Evolutionary conservation across 148 eudicot species (phyloP).

Genomic region (Dianthus caryophyllus): DNA sequence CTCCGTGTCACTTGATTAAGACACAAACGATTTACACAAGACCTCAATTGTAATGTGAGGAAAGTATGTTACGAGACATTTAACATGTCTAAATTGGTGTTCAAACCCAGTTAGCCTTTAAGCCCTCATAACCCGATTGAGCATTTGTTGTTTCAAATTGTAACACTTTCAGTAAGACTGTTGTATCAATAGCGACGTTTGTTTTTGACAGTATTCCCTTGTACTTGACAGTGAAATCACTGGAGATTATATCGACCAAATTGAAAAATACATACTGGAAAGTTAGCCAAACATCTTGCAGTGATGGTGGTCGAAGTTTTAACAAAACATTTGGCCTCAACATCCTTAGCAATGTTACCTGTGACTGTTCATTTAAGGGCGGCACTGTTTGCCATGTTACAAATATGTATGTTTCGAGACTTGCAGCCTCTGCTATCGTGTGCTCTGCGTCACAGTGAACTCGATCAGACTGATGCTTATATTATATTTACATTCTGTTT

Average conservation of each 20-base stretch:
- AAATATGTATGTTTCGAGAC: conserved; percentile 41
- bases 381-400: conserved; percentile 65
- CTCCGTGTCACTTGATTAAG: too few species aligned
- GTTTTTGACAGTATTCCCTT: conserved; percentile 6
- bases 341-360: conserved; percentile 44
- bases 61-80: too few species aligned
- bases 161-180: too few species aligned
- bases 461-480: background rate
- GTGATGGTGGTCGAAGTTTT: conserved; percentile 20
- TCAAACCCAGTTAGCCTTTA: too few species aligned
- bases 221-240: conserved; percentile 42
- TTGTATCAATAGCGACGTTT: background rate
- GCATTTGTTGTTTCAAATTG: too few species aligned
- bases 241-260: conserved; percentile 41
- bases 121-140: too few species aligned
- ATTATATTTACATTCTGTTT: background rate
- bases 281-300: conserved; percentile 43
- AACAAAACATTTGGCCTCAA: background rate
- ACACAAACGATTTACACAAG: too few species aligned
- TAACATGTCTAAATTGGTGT: too few species aligned
- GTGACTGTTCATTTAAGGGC: conserved; percentile 51
- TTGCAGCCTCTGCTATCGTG: background rate
- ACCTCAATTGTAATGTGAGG: too few species aligned
- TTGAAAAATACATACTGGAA: conserved; percentile 44
- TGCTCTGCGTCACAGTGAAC: background rate